These are phyloP conservation scores for Mycena rosella DNA, from an alignment of 768 basidiomycete species.

Conservation along the genomic window DNA sequence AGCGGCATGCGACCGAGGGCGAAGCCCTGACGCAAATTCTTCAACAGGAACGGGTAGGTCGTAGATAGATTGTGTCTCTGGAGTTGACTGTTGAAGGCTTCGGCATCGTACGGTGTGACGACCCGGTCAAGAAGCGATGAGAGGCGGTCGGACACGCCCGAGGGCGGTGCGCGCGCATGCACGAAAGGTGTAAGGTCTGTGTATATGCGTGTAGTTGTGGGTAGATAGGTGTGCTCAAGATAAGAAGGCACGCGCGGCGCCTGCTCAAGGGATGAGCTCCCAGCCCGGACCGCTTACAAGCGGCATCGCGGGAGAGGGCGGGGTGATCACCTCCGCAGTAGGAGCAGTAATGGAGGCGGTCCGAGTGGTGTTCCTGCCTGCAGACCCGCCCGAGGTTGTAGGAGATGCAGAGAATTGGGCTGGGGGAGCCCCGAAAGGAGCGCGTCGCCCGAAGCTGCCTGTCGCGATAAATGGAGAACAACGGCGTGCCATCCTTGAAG, in stretches of 20 bases:
- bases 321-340: slow-evolving; percentile 37
- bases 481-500: slow-evolving; percentile 23
- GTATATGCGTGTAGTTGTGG: neutral
- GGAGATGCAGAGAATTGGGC: slow-evolving; percentile 20
- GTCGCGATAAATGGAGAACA: slow-evolving; percentile 21
- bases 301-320: slow-evolving; percentile 24
- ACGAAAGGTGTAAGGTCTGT: neutral
- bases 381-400: slow-evolving; percentile 32
- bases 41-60: slow-evolving; percentile 44
- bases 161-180: neutral
- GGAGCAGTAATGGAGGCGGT: slow-evolving; percentile 35
- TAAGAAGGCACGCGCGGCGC: neutral
- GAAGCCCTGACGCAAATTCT: slow-evolving; percentile 48
- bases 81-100: slow-evolving; percentile 43
- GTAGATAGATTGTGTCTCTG: slow-evolving; percentile 36
- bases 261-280: slow-evolving; percentile 19
- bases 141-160: neutral
- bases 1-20: slow-evolving; percentile 47
- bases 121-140: slow-evolving; percentile 38
- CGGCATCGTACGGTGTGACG: slow-evolving; percentile 46
- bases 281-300: slow-evolving; percentile 25
- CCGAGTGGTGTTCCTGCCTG: neutral
- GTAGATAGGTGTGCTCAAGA: slow-evolving; percentile 10
- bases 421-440: neutral
- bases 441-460: slow-evolving; percentile 6